Evolutionary conservation across 1,139 yeast species (phyloP), one percentile per base, ranked within the genome.

Genomic region (Suhomyces choctaworum): DNA sequence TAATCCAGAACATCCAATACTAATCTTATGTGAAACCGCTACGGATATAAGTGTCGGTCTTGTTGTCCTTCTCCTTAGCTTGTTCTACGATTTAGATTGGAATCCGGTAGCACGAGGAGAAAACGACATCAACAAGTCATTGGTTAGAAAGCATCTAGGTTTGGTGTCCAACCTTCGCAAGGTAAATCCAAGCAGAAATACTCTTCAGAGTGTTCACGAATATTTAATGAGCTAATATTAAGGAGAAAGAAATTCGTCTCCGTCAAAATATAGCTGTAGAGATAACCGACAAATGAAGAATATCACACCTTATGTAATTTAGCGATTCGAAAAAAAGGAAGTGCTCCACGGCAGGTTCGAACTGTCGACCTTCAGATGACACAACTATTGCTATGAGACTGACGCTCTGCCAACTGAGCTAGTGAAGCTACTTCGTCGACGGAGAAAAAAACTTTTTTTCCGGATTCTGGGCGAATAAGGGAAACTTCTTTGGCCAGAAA

Each of bases 121-220:
- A 4, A 31, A 30, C 8, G 20, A 27, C 21, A 58, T 69, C 9
- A 59, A 69, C 25, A 84, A 84, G 51, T 78, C 70, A 16, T 48
- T 66, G 4, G 73, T 88, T 7, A 74, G 79, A 38, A 72, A 70
- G 44, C 81, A 83, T 39, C 58, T 86, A 29, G 75, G 80, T 2
- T 56, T 58, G 35, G 50, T 87, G 5, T 66, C 72, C 16, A 60
- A 66, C 4, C 48, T 60, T 3, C 58, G 70, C 15, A 73, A 70
- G 29, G 76, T 76, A 7, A 85, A 86, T 42, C 95, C 96, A 0
- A 80, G 90, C 41, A 64, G 96, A 35, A 79, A 85, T 17, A 82
- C 94, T 0, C 60, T 87, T 26, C 92, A 84, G 46, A 74, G 83
- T 38, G 71, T 81, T 4, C 80, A 80, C 45, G 58, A 74, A 9